Conservation (phyloP, 1,284 basidiomycete species). For the Ustilago cynodontis region DNA sequence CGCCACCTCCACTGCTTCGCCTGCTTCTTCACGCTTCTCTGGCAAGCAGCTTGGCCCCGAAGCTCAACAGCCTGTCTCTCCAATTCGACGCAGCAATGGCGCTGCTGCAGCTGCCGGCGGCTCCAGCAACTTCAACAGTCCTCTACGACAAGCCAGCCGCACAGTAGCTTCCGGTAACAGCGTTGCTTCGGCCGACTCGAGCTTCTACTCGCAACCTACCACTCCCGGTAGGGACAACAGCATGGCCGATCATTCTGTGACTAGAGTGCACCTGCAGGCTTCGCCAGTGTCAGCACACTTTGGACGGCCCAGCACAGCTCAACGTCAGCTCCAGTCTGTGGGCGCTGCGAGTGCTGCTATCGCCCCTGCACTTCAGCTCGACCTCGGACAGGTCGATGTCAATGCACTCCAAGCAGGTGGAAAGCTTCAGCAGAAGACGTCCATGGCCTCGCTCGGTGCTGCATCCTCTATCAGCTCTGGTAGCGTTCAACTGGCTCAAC, state of each 20-base stretch:
- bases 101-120: not conserved
- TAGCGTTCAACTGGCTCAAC: conserved; percentile 28
- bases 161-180: conserved; percentile 17
- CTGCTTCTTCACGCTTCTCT: conserved; percentile 25
- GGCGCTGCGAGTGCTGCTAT: not conserved
- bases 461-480: conserved; percentile 28
- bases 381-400: conserved; percentile 7
- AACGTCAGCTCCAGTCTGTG: conserved; percentile 17
- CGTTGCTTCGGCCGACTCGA: conserved; percentile 38
- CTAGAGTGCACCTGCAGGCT: conserved; percentile 17
- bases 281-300: conserved; percentile 26
- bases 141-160: conserved; percentile 24
- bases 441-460: conserved; percentile 26
- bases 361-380: conserved; percentile 23
- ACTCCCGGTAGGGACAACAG: conserved; percentile 18
- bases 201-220: conserved; percentile 33
- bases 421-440: conserved; percentile 31
- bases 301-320: conserved; percentile 9
- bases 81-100: conserved; percentile 11
- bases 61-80: conserved; percentile 6
- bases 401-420: not conserved
- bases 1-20: conserved; percentile 16
- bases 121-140: conserved; percentile 22
- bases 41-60: conserved; percentile 9
- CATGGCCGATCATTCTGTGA: not conserved